Evolutionary conservation across 148 eudicot genomes (phyloP).

Genomic region (Rheum nobile): DNA sequence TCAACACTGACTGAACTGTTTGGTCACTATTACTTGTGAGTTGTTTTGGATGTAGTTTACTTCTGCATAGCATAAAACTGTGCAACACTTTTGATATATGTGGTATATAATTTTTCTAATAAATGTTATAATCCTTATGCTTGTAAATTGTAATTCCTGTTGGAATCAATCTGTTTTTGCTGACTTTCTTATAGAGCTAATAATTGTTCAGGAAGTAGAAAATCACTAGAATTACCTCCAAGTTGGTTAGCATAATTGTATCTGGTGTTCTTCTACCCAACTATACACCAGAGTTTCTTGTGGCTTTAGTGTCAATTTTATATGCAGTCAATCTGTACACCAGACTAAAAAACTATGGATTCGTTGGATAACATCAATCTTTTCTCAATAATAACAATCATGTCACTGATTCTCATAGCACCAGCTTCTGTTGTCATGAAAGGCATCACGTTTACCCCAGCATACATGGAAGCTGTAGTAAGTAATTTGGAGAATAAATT

Average conservation of each 20-base stretch:
- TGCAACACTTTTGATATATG: not conserved
- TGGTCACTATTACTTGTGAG: too few species aligned
- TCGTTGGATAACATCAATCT: too few species aligned
- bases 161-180: too few species aligned
- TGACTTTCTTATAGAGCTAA: too few species aligned
- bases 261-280: not conserved
- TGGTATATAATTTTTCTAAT: not conserved
- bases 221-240: not conserved
- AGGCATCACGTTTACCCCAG: too few species aligned
- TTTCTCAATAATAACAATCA: slow-evolving; percentile 83
- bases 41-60: not conserved
- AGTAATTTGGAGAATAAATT: too few species aligned
- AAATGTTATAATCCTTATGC: too few species aligned
- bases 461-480: too few species aligned
- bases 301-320: not conserved
- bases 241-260: not conserved
- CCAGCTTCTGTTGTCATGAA: slow-evolving; percentile 60
- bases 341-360: too few species aligned
- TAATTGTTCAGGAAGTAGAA: not conserved
- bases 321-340: too few species aligned
- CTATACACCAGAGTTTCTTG: not conserved
- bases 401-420: slow-evolving; percentile 72
- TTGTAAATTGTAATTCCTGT: too few species aligned
- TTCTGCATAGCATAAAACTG: not conserved
- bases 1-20: not conserved